These are phyloP conservation scores for Neonectria hederae DNA, from an alignment of 2,329 filamentous ascomycete genomes.

Conservation along the genomic window DNA sequence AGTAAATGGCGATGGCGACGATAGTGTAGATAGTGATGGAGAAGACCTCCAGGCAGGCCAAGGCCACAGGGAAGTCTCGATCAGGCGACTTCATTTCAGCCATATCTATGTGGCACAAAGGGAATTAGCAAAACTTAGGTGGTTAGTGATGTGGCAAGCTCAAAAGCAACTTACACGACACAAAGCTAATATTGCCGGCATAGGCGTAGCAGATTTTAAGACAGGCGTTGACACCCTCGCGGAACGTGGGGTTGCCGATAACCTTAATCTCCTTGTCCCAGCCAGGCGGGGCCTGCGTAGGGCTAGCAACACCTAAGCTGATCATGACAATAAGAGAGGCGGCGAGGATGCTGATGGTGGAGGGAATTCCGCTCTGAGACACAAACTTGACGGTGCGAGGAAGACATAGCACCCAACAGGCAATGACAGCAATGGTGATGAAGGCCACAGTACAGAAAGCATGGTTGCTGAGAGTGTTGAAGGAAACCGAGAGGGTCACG, in stretches of 20 bases:
- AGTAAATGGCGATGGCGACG: constrained; percentile 46
- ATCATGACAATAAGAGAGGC: constrained; percentile 45
- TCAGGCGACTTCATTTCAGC: constrained; percentile 48
- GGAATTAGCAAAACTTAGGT: too few species aligned
- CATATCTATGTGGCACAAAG: constrained; percentile 37
- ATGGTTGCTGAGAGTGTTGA: constrained; percentile 71
- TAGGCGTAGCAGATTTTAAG: constrained; percentile 45
- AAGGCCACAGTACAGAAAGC: constrained; percentile 71
- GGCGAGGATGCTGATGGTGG: constrained; percentile 39
- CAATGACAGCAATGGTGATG: constrained; percentile 67
- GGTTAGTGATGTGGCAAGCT: too few species aligned
- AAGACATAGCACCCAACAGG: constrained; percentile 69
- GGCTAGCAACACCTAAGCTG: constrained; percentile 36
- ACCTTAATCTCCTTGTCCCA: constrained; percentile 40
- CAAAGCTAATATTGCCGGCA: constrained; percentile 44
- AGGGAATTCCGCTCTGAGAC: constrained; percentile 40
- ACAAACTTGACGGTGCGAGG: constrained; percentile 67
- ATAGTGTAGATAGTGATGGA: constrained; percentile 47
- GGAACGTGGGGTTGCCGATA: constrained; percentile 38
- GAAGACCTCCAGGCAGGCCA: constrained; percentile 46
- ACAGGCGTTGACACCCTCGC: constrained; percentile 39
- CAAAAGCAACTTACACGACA: too few species aligned
- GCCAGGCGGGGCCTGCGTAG: constrained; percentile 34
- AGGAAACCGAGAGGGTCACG: constrained; percentile 70
- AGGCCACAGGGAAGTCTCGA: constrained; percentile 44